Percentiles rank a stretch among this genome's conserved stretches.
Evolutionary conservation across 768 basidiomycete genomes (phyloP).

Genomic region (Tylopilus balloui): DNA sequence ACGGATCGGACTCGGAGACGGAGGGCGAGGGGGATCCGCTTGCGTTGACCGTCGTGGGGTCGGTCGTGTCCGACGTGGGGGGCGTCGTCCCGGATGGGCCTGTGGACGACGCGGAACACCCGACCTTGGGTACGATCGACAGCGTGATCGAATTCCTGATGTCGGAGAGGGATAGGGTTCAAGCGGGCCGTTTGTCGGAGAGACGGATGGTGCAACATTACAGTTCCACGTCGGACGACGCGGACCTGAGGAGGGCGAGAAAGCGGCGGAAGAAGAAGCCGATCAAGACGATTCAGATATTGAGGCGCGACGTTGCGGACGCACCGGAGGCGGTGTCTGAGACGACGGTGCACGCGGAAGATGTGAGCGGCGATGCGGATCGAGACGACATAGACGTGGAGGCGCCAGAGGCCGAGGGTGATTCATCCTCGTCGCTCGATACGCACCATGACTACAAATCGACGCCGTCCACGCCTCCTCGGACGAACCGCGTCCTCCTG

Average conservation of each 20-base stretch:
- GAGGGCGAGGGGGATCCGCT: conserved; percentile 35
- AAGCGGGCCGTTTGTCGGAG: conserved; percentile 36
- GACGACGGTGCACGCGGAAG: conserved; percentile 19
- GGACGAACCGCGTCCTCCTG: conserved; percentile 17
- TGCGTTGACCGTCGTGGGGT: conserved; percentile 26
- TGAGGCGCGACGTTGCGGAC: conserved; percentile 24
- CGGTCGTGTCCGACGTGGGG: conserved; percentile 20
- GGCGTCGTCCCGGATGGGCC: conserved; percentile 23
- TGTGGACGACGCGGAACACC: conserved; percentile 38
- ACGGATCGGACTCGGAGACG: conserved; percentile 32
- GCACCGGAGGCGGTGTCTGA: conserved; percentile 21
- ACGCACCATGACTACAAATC: conserved; percentile 19
- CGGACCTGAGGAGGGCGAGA: conserved; percentile 36
- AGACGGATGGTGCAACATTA: conserved; percentile 25
- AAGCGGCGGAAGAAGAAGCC: conserved; percentile 39
- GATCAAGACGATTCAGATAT: conserved; percentile 26
- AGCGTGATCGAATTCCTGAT: conserved; percentile 73
- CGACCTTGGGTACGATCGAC: conserved; percentile 70
- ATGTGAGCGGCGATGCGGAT: conserved; percentile 27
- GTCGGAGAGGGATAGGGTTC: conserved; percentile 59
- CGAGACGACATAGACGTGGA: conserved; percentile 17
- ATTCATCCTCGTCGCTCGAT: conserved; percentile 30
- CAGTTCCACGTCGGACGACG: conserved; percentile 37
- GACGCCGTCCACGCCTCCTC: conserved; percentile 31
- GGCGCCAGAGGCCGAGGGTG: conserved; percentile 16